Conservation (phyloP, 441 rosid genomes). For the Euphorbia corollata region DNA sequence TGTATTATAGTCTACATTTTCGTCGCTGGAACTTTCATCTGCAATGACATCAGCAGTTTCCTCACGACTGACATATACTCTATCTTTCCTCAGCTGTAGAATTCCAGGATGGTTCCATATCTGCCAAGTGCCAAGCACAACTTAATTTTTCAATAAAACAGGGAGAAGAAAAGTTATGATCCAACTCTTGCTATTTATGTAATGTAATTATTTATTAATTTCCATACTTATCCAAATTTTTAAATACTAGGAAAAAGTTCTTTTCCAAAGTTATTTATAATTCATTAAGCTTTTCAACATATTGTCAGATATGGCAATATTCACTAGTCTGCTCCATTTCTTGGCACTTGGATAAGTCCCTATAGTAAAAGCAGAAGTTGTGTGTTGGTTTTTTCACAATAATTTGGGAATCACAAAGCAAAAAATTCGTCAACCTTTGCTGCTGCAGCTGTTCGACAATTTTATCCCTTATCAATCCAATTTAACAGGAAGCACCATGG, state of each 20-base stretch:
- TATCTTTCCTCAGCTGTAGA: constrained; percentile 83
- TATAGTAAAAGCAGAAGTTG: not conserved
- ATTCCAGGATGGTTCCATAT: constrained; percentile 99
- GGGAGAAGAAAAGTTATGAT: constrained; percentile 1
- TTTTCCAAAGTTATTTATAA: not conserved
- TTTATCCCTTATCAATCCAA: not conserved
- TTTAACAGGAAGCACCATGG: not conserved
- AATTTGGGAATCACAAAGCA: not conserved
- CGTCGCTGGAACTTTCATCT: constrained; percentile 96
- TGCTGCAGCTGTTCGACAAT: too few species aligned
- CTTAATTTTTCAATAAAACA: constrained; percentile 16
- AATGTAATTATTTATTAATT: not conserved
- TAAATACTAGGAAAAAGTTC: not conserved
- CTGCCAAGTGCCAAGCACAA: constrained; percentile 47
- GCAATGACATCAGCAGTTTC: constrained; percentile 67
- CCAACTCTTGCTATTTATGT: not conserved
- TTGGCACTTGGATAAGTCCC: not conserved
- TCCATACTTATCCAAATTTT: not conserved
- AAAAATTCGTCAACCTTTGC: not conserved
- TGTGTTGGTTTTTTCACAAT: not conserved
- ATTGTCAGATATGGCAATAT: not conserved
- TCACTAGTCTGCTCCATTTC: not conserved
- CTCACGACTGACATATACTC: constrained; percentile 54
- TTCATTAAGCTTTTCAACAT: not conserved
- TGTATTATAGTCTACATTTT: constrained; percentile 69